These are phyloP conservation scores for Pigoraptor vietnamica DNA, from an alignment of 78 protist species.

Conservation along the genomic window DNA sequence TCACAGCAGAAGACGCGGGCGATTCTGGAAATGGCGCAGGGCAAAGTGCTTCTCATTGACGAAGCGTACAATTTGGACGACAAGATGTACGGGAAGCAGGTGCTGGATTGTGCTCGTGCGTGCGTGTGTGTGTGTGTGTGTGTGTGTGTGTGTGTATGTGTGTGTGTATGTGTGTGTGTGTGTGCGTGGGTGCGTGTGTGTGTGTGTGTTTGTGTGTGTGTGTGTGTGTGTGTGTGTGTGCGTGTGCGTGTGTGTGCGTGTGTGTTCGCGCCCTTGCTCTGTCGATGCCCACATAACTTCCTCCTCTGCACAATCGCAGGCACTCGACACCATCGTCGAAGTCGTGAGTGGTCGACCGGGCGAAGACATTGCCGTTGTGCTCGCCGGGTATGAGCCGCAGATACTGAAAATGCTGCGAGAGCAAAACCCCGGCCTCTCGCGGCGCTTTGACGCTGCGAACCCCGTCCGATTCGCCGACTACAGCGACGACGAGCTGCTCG, in stretches of 20 bases:
- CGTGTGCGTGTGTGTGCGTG: too few species aligned
- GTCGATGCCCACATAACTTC: too few species aligned
- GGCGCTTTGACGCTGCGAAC: conserved; percentile 21
- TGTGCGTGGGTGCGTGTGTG: too few species aligned
- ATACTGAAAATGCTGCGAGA: not conserved
- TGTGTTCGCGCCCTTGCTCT: too few species aligned
- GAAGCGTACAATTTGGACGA: conserved; percentile 33
- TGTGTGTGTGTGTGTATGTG: too few species aligned
- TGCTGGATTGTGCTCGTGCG: not conserved
- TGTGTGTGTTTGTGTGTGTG: too few species aligned
- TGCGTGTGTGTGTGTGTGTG: not conserved
- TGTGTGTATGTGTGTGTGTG: too few species aligned
- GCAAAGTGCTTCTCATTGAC: conserved; percentile 41
- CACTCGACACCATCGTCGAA: conserved; percentile 26
- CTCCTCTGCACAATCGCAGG: too few species aligned
- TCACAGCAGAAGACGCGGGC: conserved; percentile 14
- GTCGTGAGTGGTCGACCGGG: conserved; percentile 7
- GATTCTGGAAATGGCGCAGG: conserved; percentile 8
- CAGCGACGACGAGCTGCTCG: not conserved
- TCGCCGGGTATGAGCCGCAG: conserved; percentile 4
- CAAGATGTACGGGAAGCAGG: not conserved
- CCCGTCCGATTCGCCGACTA: not conserved
- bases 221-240: too few species aligned
- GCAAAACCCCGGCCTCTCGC: conserved; percentile 25
- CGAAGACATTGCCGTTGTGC: conserved; percentile 17